Evolutionary conservation across 345 rosid genomes (phyloP).

Genomic region (Brassica carinata): DNA sequence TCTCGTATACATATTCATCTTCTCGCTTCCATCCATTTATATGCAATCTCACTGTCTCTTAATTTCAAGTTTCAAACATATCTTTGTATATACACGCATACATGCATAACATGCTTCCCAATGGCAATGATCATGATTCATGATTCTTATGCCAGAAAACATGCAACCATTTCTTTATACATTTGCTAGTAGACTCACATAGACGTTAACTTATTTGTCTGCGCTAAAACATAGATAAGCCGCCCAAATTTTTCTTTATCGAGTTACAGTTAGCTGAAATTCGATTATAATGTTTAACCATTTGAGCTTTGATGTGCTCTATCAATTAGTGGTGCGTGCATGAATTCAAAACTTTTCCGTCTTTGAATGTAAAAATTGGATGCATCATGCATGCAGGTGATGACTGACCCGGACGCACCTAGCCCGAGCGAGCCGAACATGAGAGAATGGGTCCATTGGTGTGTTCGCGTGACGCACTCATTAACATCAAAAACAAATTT

Average conservation of each 20-base stretch:
- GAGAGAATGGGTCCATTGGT: slow-evolving; percentile 96
- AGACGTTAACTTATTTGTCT: too few relatives aligned
- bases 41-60: background rate
- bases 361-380: slow-evolving; percentile 4
- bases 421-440: slow-evolving; percentile 87
- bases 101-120: slow-evolving; percentile 17
- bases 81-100: background rate
- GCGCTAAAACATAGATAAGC: too few relatives aligned
- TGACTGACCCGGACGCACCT: slow-evolving; percentile 96
- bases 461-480: slow-evolving; percentile 6
- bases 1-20: slow-evolving; percentile 47
- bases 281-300: background rate
- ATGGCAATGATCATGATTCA: background rate
- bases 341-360: background rate
- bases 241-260: too few relatives aligned
- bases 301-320: too few relatives aligned
- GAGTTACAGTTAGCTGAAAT: too few relatives aligned
- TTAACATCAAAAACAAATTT: too few relatives aligned
- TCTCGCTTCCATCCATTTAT: slow-evolving; percentile 3
- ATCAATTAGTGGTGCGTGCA: too few relatives aligned
- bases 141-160: background rate
- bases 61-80: too few relatives aligned
- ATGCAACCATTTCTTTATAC: too few relatives aligned
- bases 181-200: too few relatives aligned
- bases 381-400: slow-evolving; percentile 58